Percentiles rank a stretch among this genome's conserved stretches.
Evolutionary conservation across 2,329 filamentous ascomycete genomes (phyloP).

Genomic region (Xylaria arbuscula): DNA sequence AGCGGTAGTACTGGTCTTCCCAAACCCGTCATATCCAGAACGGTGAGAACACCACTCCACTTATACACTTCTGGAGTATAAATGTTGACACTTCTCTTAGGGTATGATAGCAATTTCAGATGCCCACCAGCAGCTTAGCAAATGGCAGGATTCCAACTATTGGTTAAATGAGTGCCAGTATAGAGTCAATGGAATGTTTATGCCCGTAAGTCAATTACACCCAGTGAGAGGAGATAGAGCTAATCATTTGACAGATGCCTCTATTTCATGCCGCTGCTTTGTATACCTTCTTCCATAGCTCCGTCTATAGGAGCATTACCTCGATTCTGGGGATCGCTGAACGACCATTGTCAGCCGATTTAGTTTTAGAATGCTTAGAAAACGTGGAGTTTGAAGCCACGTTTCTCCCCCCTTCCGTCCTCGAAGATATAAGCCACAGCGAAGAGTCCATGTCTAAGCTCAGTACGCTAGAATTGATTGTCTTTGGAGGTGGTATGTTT

Average conservation of each 20-base stretch:
- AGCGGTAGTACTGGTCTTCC: conserved; percentile 60
- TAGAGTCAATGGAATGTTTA: conserved; percentile 36
- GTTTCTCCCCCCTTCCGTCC: conserved; percentile 47
- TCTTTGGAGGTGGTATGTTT: conserved; percentile 31
- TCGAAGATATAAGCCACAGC: conserved; percentile 37
- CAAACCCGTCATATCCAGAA: conserved; percentile 54
- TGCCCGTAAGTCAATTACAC: conserved; percentile 28
- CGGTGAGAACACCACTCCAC: not conserved
- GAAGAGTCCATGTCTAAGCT: conserved; percentile 44
- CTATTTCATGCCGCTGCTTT: conserved; percentile 36
- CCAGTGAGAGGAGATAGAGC: not conserved
- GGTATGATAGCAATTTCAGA: conserved; percentile 37
- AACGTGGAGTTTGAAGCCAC: conserved; percentile 46
- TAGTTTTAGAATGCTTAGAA: conserved; percentile 49
- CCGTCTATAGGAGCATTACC: conserved; percentile 50
- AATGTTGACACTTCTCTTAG: not conserved
- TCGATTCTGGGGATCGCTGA: conserved; percentile 49
- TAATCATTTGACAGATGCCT: conserved; percentile 26
- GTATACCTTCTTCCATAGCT: conserved; percentile 16
- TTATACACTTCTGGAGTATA: not conserved
- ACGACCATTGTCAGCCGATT: conserved; percentile 52
- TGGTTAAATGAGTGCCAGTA: conserved; percentile 21
- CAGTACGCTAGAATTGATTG: conserved; percentile 15
- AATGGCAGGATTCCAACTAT: conserved; percentile 26
- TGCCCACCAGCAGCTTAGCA: conserved; percentile 20